These are phyloP conservation scores for Skeletonema tropicum DNA, from an alignment of 108 stramenopile species.

Conservation along the genomic window DNA sequence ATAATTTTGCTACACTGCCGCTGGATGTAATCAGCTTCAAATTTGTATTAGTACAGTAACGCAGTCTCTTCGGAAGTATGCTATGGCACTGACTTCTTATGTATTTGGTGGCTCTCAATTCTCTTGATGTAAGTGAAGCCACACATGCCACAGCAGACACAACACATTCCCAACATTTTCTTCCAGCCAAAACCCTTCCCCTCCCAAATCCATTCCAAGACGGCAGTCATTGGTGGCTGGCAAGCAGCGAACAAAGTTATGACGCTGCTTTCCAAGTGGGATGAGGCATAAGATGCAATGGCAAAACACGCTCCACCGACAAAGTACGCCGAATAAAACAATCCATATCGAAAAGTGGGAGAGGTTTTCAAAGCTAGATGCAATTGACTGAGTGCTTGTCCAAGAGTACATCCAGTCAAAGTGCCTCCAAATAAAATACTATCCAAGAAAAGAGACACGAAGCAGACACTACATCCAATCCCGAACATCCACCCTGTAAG, in stretches of 20 bases:
- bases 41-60: no score
- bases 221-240: conserved; percentile 46
- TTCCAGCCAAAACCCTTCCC: conserved; percentile 33
- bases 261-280: conserved; percentile 39
- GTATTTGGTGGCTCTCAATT: conserved; percentile 13
- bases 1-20: no score
- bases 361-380: conserved; percentile 26
- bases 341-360: conserved; percentile 36
- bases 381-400: conserved; percentile 22
- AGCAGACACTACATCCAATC: conserved; percentile 21
- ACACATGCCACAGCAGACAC: conserved; percentile 35
- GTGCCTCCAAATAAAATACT: conserved; percentile 19
- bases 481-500: conserved; percentile 43
- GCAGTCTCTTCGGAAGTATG: no score
- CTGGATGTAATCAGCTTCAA: no score
- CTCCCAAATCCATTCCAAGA: conserved; percentile 44
- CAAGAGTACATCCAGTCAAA: conserved; percentile 31
- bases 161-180: conserved; percentile 38
- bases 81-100: not conserved
- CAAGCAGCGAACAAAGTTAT: conserved; percentile 44
- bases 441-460: conserved; percentile 21
- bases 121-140: conserved; percentile 36
- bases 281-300: conserved; percentile 30
- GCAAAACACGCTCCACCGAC: conserved; percentile 40
- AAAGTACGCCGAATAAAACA: conserved; percentile 31